Evolutionary conservation across 805 yeast genomes (phyloP).

Genomic region (Kuraishia capsulata): DNA sequence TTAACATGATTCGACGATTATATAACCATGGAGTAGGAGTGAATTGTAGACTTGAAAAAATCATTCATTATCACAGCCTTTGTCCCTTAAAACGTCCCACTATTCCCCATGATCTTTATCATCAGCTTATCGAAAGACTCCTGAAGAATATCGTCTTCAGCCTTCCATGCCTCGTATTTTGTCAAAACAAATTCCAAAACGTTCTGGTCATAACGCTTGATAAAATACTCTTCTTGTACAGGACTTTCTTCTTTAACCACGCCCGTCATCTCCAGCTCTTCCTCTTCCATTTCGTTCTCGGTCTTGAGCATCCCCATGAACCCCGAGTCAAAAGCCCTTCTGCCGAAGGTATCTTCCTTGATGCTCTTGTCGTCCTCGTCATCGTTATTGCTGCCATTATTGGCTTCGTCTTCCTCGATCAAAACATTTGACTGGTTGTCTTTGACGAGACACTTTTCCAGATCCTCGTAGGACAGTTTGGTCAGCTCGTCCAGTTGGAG

Average conservation of each 20-base stretch:
- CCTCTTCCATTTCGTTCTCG: constrained; percentile 1
- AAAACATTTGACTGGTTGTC: neutral
- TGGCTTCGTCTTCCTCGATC: neutral
- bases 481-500: neutral
- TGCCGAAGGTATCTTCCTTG: neutral
- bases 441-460: neutral
- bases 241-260: neutral
- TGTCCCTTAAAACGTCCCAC: neutral
- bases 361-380: neutral
- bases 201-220: neutral
- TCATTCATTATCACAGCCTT: no score
- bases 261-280: neutral
- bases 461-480: neutral
- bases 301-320: constrained; percentile 1
- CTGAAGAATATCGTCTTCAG: neutral
- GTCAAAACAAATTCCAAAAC: neutral
- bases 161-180: neutral
- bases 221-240: neutral
- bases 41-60: no score
- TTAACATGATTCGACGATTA: no score
- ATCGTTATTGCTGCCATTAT: neutral
- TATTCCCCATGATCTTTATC: neutral
- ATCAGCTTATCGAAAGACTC: neutral
- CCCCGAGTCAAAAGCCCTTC: constrained; percentile 2
- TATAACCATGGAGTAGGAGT: no score